Evolutionary conservation across 2,329 filamentous ascomycete genomes (phyloP).

Genomic region (Trichoderma arundinaceum): DNA sequence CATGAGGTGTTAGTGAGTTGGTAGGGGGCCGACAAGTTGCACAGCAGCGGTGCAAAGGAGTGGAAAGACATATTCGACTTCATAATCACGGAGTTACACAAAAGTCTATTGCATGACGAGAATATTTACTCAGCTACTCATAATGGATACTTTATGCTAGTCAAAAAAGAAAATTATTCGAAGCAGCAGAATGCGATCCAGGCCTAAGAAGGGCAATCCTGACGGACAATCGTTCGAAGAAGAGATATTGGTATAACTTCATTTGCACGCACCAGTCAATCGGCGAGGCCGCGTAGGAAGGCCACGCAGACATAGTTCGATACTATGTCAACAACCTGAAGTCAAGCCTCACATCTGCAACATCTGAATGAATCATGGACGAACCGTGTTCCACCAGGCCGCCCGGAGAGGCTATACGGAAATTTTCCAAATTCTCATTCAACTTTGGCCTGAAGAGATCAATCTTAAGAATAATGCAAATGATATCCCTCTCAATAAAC

Average conservation of each 20-base stretch:
- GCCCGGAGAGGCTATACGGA: not conserved
- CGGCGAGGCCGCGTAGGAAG: slow-evolving; percentile 15
- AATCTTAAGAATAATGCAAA: not conserved
- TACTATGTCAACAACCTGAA: slow-evolving; percentile 22
- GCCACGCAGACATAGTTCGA: not conserved
- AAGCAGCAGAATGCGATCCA: not conserved
- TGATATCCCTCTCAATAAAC: not conserved
- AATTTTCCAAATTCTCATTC: not conserved
- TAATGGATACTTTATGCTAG: not conserved
- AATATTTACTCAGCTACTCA: not conserved
- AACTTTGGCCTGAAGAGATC: not conserved
- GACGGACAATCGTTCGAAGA: not conserved
- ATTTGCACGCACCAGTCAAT: slow-evolving; percentile 15
- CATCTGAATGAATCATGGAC: slow-evolving; percentile 3
- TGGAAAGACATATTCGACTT: not conserved
- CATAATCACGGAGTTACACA: not conserved
- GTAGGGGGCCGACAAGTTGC: not conserved
- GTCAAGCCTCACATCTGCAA: slow-evolving; percentile 13
- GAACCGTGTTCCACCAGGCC: slow-evolving; percentile 8
- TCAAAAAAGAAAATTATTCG: not conserved
- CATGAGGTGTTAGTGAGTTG: not conserved
- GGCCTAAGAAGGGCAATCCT: not conserved
- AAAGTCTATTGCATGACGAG: not conserved
- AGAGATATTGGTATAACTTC: not conserved
- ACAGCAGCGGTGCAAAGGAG: not conserved